Evolutionary conservation across 371 early-diverging fungal species (phyloP), one percentile per base, ranked within the genome.

Genomic region (Syncephalis plumigaleata): DNA sequence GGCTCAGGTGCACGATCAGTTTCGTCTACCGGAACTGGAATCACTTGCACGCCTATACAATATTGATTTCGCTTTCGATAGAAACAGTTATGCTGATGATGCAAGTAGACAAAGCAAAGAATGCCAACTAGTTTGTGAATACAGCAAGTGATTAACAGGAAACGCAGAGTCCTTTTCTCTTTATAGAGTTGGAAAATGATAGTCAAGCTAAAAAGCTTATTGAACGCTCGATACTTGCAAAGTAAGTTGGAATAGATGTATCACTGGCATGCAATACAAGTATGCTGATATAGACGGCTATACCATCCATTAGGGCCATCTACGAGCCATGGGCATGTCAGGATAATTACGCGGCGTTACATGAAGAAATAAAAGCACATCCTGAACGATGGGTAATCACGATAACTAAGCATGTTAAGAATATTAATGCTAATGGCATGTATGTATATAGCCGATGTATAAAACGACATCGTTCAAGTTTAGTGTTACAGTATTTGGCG

Each of bases 201-300:
- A 77, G 72, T 39, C 71, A 77, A 36, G 93, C 92, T 3, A 62
- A 57, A 11, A 68, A 68, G 49, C 71, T 95, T n/a, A 63, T 88
- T 3, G 69, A 69, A 47, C 72, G 93, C n/a, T 73, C 86, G 1
- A 90, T 92, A 46, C 73, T 95, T 36, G 73, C 84, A 51, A 86
- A 78, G 79, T 89, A 57, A 54, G 13, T 2, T 22, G 24, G 17
- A 17, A 16, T n/a, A 16, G 20, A 13, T 11, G 23, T 21, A n/a
- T n/a, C n/a, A n/a, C n/a, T n/a, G n/a, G n/a, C n/a, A n/a, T n/a
- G n/a, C n/a, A n/a, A 16, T 44, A 22, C 36, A 26, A 47, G 8
- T 18, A 15, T 49, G 9, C 16, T 16, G 7, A 15, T 43, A 36
- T 48, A 11, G 20, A 26, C n/a, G n/a, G n/a, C 36, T 42, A 18